These are phyloP conservation scores for Ogataea henricii DNA, from an alignment of 805 yeast genomes.

Conservation along the genomic window DNA sequence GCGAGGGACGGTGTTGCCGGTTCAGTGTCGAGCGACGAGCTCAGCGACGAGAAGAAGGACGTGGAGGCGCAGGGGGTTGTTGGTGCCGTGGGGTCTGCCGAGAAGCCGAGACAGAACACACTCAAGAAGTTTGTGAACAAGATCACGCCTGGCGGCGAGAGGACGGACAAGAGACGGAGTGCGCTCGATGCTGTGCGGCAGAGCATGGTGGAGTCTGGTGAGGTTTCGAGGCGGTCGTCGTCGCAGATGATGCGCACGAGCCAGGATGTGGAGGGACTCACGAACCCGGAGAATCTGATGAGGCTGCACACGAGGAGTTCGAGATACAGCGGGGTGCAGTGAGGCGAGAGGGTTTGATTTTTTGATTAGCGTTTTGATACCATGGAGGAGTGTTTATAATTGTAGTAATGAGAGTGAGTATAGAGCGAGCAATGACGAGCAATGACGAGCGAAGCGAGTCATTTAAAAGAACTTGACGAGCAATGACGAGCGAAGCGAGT, in stretches of 20 bases:
- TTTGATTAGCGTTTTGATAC: neutral
- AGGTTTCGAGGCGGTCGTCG: constrained; percentile 27
- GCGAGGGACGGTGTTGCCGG: constrained; percentile 6
- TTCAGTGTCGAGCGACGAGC: constrained; percentile 10
- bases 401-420: too few species aligned
- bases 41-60: constrained; percentile 20
- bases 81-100: neutral
- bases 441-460: neutral
- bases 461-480: too few species aligned
- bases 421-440: too few species aligned
- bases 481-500: too few species aligned
- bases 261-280: constrained; percentile 25
- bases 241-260: constrained; percentile 29
- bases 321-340: constrained; percentile 10
- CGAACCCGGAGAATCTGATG: constrained; percentile 28
- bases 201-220: constrained; percentile 26
- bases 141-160: constrained; percentile 9
- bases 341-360: too few species aligned
- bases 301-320: constrained; percentile 21
- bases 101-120: constrained; percentile 22
- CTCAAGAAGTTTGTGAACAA: constrained; percentile 15
- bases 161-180: constrained; percentile 2
- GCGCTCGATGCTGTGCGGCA: constrained; percentile 22
- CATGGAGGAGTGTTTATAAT: too few species aligned
- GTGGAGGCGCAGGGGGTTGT: constrained; percentile 12